These are phyloP conservation scores for Termitomyces sp. DNA, from an alignment of 768 basidiomycete genomes.

Conservation along the genomic window DNA sequence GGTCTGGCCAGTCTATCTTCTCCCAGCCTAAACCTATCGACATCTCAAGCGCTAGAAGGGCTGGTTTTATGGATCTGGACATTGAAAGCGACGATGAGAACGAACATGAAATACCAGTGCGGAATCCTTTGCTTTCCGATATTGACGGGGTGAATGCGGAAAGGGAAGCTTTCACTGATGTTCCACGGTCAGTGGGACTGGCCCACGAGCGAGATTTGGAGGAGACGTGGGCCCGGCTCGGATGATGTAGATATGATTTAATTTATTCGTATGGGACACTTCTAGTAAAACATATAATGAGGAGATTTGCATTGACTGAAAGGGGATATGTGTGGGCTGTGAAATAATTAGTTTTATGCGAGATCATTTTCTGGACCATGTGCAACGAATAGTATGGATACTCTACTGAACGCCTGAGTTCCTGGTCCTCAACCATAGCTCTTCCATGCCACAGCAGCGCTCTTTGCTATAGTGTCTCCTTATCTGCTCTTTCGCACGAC, in stretches of 20 bases:
- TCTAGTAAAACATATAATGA: conserved; percentile 3
- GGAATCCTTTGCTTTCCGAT: conserved; percentile 62
- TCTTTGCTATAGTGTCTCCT: background rate
- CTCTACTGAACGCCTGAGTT: conserved; percentile 2
- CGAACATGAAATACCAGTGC: conserved; percentile 54
- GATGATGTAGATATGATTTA: conserved; percentile 24
- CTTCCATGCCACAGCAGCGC: background rate
- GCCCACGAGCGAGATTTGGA: conserved; percentile 53
- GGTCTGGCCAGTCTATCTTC: conserved; percentile 88
- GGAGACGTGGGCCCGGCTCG: conserved; percentile 70
- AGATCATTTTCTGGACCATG: conserved; percentile 11
- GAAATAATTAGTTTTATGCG: conserved; percentile 5
- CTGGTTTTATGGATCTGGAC: conserved; percentile 71
- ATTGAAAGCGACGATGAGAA: conserved; percentile 62
- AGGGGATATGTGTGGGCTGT: background rate
- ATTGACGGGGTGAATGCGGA: conserved; percentile 18
- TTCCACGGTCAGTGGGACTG: conserved; percentile 57
- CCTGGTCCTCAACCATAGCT: conserved; percentile 3
- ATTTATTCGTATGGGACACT: conserved; percentile 7
- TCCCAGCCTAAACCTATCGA: conserved; percentile 84
- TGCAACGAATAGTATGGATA: conserved; percentile 5
- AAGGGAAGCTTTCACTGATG: conserved; percentile 38
- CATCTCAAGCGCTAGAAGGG: conserved; percentile 62
- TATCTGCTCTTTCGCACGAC: conserved; percentile 1
- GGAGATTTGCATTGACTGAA: conserved; percentile 1